phyloP scores from a whole-genome alignment of 106 monocot species.

The Dioscorea zingiberensis region DNA sequence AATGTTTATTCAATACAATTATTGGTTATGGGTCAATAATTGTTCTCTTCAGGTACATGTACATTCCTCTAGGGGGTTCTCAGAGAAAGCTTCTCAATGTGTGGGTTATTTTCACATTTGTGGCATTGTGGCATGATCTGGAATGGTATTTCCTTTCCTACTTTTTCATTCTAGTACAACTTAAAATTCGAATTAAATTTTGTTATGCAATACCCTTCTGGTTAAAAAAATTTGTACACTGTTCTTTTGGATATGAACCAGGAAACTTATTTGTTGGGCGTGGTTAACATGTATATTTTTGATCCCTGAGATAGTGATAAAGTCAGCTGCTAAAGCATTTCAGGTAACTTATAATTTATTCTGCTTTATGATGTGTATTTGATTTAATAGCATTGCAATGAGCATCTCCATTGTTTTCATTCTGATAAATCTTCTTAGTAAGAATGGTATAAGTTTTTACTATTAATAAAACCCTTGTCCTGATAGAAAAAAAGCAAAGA shows the following conservation, averaged over 20 bases:
- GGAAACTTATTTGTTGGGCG: conserved; percentile 98
- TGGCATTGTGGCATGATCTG: conserved; percentile 97
- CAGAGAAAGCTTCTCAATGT: conserved; percentile 74
- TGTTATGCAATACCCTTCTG: too few species aligned
- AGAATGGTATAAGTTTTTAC: too few species aligned
- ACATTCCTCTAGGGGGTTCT: conserved; percentile 96
- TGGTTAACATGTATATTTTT: conserved; percentile 97
- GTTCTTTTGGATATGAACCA: conserved; percentile 12
- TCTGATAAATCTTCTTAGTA: too few species aligned
- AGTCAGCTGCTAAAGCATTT: conserved; percentile 43
- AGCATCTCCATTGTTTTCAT: too few species aligned
- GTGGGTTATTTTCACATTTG: conserved; percentile 98
- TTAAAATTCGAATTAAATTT: too few species aligned
- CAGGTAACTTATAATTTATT: conserved; percentile 24
- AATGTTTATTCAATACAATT: background rate
- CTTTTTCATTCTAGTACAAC: too few species aligned
- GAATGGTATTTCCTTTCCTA: conserved; percentile 54
- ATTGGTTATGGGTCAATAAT: background rate
- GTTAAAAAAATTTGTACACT: too few species aligned
- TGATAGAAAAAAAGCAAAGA: too few species aligned
- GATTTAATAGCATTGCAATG: too few species aligned
- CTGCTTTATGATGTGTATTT: too few species aligned
- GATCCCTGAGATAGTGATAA: conserved; percentile 75
- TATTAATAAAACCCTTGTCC: too few species aligned
- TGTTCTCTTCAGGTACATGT: conserved; percentile 63